Evolutionary conservation across 75 land plant genomes (phyloP).

Genomic region (Adiantum capillusveneris): DNA sequence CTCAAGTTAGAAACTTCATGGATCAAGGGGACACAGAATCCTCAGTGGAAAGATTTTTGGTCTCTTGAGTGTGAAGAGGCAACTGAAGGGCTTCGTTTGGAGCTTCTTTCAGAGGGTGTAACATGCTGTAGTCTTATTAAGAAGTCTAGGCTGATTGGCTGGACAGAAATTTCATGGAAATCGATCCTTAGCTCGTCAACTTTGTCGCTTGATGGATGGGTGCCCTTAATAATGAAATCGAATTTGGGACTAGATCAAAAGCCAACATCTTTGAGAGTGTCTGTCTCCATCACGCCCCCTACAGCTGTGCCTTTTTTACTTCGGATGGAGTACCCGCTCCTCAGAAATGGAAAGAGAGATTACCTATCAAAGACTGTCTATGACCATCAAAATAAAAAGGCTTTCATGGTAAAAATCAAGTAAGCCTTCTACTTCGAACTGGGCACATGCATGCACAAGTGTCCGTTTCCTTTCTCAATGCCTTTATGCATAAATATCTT

Average conservation of each 20-base stretch:
- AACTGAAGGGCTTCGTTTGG: conserved; percentile 11
- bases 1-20: conserved; percentile 9
- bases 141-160: background rate
- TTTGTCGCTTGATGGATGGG: background rate
- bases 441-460: too few species aligned
- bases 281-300: too few species aligned
- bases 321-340: too few species aligned
- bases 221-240: background rate
- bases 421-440: too few species aligned
- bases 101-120: conserved; percentile 8
- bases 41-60: conserved; percentile 7
- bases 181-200: background rate
- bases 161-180: conserved; percentile 2
- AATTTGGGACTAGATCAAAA: background rate
- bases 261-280: too few species aligned
- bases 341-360: too few species aligned
- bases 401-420: too few species aligned
- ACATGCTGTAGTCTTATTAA: background rate
- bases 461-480: too few species aligned
- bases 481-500: too few species aligned
- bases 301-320: too few species aligned
- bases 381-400: too few species aligned
- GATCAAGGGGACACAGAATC: conserved; percentile 7
- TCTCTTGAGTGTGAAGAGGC: conserved; percentile 8
- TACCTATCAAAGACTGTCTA: too few species aligned